Percentiles rank a stretch among this genome's conserved stretches.
These are phyloP conservation scores for Cutaneotrichosporon arboriforme DNA, from an alignment of 1,284 basidiomycete species.

Conservation along the genomic window DNA sequence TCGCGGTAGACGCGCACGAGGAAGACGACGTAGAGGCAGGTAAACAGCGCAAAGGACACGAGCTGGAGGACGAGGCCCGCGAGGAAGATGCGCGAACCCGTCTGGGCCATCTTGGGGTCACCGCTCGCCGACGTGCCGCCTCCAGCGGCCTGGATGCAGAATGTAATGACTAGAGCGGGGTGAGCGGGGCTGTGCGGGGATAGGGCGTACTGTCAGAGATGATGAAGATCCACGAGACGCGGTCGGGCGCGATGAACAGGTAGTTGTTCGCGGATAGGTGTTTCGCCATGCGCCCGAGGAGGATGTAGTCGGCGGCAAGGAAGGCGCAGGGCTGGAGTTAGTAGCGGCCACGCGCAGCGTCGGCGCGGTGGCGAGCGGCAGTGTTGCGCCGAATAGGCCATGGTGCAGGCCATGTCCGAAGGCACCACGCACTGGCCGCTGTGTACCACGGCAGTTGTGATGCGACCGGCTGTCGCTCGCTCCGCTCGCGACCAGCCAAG, in stretches of 20 bases:
- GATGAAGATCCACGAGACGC: constrained; percentile 33
- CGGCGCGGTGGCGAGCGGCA: no score
- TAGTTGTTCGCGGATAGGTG: constrained; percentile 53
- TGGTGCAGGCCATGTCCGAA: no score
- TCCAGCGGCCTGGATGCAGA: constrained; percentile 57
- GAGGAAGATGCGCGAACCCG: constrained; percentile 53
- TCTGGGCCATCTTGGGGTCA: constrained; percentile 27
- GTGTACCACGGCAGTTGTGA: no score
- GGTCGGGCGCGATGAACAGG: constrained; percentile 28
- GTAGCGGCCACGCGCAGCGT: no score
- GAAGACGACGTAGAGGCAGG: constrained; percentile 56
- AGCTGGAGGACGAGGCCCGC: constrained; percentile 60
- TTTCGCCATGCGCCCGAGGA: constrained; percentile 59
- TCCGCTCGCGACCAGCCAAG: no score
- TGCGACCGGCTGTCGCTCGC: no score
- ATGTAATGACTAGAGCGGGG: constrained; percentile 50
- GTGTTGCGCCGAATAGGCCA: no score
- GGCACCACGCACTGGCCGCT: no score
- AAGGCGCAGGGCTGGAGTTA: constrained; percentile 60
- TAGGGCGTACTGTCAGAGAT: constrained; percentile 51
- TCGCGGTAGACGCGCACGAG: constrained; percentile 52
- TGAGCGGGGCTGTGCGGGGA: neutral
- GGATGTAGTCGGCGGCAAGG: constrained; percentile 65
- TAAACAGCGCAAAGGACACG: constrained; percentile 59
- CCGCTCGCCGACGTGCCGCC: constrained; percentile 36